These are phyloP conservation scores for Exophiala aquamarina DNA, from an alignment of 2,329 filamentous ascomycete genomes.

Conservation along the genomic window DNA sequence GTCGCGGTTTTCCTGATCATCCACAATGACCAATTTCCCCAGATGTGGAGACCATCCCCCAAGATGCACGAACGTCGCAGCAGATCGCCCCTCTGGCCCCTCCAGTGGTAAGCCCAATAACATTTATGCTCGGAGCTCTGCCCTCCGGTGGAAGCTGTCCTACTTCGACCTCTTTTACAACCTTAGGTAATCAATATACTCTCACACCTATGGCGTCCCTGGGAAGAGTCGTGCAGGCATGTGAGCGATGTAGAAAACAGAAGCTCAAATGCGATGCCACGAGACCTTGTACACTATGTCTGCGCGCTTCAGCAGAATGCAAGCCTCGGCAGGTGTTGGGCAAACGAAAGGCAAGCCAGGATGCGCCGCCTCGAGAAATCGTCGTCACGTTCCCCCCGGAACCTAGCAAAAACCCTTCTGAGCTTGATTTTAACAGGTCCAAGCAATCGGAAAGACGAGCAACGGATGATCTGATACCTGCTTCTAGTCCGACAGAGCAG, in stretches of 20 bases:
- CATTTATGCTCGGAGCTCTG: too few relatives aligned
- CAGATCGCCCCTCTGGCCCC: too few relatives aligned
- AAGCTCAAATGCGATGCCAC: slow-evolving; percentile 57
- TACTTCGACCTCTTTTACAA: too few relatives aligned
- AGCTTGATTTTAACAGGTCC: neutral
- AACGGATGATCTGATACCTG: neutral
- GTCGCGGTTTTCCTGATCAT: too few relatives aligned
- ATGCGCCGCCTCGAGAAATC: neutral
- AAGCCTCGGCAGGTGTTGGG: slow-evolving; percentile 16
- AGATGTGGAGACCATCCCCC: too few relatives aligned
- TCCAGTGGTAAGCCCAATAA: too few relatives aligned
- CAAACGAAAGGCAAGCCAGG: slow-evolving; percentile 3
- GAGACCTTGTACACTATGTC: slow-evolving; percentile 42
- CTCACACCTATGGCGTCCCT: neutral
- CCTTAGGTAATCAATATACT: too few relatives aligned
- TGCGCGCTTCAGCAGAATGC: slow-evolving; percentile 22
- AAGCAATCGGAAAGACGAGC: neutral
- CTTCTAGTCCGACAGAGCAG: slow-evolving; percentile 10
- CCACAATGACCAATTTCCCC: too few relatives aligned
- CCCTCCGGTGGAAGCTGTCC: too few relatives aligned
- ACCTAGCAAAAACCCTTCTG: too few relatives aligned
- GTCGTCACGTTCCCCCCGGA: too few relatives aligned
- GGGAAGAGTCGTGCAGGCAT: slow-evolving; percentile 16
- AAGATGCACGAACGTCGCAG: too few relatives aligned
- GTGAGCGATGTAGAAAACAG: slow-evolving; percentile 26